These are phyloP conservation scores for Malbranchea cinnamomea DNA, from an alignment of 2,329 filamentous ascomycete genomes.

Conservation along the genomic window DNA sequence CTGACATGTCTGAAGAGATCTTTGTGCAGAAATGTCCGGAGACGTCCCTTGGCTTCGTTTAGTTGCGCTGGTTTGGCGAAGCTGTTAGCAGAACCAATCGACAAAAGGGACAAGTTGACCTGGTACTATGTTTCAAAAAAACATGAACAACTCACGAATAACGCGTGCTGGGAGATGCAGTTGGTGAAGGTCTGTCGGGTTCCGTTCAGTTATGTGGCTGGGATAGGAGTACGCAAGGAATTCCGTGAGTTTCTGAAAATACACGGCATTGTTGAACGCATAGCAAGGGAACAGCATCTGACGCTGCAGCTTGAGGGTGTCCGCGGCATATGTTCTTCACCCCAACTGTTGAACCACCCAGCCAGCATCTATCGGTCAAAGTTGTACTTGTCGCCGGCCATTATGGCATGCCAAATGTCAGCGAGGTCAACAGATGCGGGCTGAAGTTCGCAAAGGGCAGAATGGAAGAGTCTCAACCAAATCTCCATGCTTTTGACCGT, in stretches of 20 bases:
- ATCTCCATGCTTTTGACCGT: conserved; percentile 4
- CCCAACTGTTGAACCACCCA: conserved; percentile 2
- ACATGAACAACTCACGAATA: conserved; percentile 1
- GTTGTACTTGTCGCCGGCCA: conserved; percentile 3
- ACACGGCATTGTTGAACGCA: neutral
- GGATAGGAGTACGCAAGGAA: neutral
- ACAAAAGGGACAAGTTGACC: neutral
- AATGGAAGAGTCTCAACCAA: conserved; percentile 3
- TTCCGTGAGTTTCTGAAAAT: neutral
- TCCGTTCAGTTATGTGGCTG: neutral
- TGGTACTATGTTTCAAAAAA: neutral
- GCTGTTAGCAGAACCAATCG: neutral
- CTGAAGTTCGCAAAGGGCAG: neutral
- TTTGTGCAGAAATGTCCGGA: conserved; percentile 3
- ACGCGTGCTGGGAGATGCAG: conserved; percentile 1
- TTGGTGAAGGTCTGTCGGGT: neutral
- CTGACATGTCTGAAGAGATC: neutral
- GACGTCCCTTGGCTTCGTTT: neutral
- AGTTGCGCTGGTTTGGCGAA: neutral
- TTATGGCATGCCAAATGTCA: conserved; percentile 1
- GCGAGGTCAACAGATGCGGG: neutral
- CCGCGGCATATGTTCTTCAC: no score
- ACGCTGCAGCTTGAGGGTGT: no score
- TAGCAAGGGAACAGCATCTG: neutral
- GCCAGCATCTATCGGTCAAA: neutral